Base-by-base conservation (phyloP, 2,329 filamentous ascomycete genomes). In the Diplodia sapinea region DNA sequence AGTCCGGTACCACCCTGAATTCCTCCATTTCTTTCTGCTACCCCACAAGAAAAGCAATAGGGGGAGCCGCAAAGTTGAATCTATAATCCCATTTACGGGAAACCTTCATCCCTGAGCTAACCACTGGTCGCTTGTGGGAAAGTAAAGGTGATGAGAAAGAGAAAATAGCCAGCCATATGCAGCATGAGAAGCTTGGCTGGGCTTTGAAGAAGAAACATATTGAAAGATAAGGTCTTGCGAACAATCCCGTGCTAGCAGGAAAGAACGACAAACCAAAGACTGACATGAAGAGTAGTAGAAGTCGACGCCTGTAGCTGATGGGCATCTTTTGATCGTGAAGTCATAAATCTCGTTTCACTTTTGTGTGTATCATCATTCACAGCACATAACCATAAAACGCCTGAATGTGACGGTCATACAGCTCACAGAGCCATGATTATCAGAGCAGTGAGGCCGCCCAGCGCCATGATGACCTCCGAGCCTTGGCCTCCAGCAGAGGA, bases 301-400 rank as follows among this genome's bases (percentile, higher is more conserved):
- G 31, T 33, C n/a, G 40, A 50, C 40, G 17, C 40, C 57, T 8
- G n/a, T 11, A 23, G 8, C 43, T 20, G 11, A 11, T 20, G 8
- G 57, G 47, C 57, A 43, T 62, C 57, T 62, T 20, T 61, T 12
- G 50, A 20, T 62, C 57, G n/a, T 62, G 23, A 62, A 47, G 43
- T 23, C 38, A 29, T 62, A 29, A 29, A 23, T 20, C 33, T 31
- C 51, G 26, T 55, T 57, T 20, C 23, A 8, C 26, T 59, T 59
- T 47, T 56, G 54, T 40, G 31, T 54, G 20, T 54, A 6, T 20
- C n/a, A 4, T 59, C 29, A 36, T 36, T 29, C 56, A 33, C 26
- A 50, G 29, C 26, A 15, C 43, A 2, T 23, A n/a, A 20, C 15
- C 43, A 47, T 11, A 47, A 12, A n/a, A 47, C n/a, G 43, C 43